Evolutionary conservation across 768 basidiomycete genomes (phyloP).

Genomic region (Pulveroboletus sp.): DNA sequence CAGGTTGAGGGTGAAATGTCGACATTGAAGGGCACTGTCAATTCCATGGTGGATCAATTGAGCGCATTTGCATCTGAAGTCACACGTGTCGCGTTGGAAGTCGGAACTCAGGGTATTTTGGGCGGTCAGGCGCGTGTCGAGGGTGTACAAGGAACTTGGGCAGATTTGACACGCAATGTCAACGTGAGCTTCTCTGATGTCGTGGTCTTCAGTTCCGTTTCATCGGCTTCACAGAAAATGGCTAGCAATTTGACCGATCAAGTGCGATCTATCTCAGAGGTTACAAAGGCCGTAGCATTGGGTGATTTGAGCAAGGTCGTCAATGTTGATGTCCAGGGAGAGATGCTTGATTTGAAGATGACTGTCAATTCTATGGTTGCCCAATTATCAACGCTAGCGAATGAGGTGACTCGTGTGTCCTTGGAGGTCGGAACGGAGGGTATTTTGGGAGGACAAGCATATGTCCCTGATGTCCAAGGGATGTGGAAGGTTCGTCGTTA

Average conservation of each 20-base stretch:
- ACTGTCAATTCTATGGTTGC: slow-evolving; percentile 80
- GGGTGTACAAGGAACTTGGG: slow-evolving; percentile 93
- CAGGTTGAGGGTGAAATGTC: slow-evolving; percentile 87
- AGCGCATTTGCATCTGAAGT: slow-evolving; percentile 85
- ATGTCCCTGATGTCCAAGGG: slow-evolving; percentile 88
- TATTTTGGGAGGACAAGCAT: slow-evolving; percentile 91
- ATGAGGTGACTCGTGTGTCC: slow-evolving; percentile 87
- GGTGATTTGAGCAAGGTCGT: slow-evolving; percentile 85
- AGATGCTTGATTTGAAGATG: slow-evolving; percentile 84
- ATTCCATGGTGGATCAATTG: slow-evolving; percentile 92
- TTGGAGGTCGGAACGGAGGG: slow-evolving; percentile 92
- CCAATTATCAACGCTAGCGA: slow-evolving; percentile 69
- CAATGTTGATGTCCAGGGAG: slow-evolving; percentile 90
- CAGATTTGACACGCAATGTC: slow-evolving; percentile 84
- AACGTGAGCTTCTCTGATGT: slow-evolving; percentile 50
- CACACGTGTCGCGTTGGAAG: slow-evolving; percentile 81
- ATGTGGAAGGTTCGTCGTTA: slow-evolving; percentile 76
- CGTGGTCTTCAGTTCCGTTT: background rate
- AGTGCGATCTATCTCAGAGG: slow-evolving; percentile 89
- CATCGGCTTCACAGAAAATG: slow-evolving; percentile 63
- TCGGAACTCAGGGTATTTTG: slow-evolving; percentile 87
- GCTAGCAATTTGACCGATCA: slow-evolving; percentile 82
- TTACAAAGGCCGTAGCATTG: slow-evolving; percentile 71
- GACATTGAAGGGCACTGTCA: slow-evolving; percentile 79
- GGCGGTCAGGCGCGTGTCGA: slow-evolving; percentile 90